These are phyloP conservation scores for Caloboletus firmus DNA, from an alignment of 1,284 basidiomycete genomes.

Conservation along the genomic window DNA sequence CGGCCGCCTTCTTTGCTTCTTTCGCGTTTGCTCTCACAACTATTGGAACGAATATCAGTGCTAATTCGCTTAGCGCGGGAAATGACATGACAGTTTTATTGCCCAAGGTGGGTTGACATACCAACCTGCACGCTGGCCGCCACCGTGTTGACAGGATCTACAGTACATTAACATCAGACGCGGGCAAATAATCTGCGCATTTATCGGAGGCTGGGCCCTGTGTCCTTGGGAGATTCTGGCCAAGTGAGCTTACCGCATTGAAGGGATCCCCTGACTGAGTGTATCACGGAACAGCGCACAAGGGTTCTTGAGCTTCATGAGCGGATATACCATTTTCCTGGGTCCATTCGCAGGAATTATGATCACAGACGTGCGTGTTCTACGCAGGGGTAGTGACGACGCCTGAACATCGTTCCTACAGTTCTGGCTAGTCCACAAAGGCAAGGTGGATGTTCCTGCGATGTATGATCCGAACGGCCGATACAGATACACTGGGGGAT, in stretches of 20 bases:
- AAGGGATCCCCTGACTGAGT: background rate
- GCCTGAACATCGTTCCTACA: slow-evolving; percentile 24
- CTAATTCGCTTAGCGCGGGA: slow-evolving; percentile 62
- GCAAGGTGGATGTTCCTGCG: slow-evolving; percentile 67
- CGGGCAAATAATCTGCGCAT: slow-evolving; percentile 62
- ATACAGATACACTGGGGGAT: slow-evolving; percentile 63
- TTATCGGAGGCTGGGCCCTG: slow-evolving; percentile 58
- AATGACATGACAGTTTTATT: slow-evolving; percentile 63
- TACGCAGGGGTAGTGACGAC: background rate
- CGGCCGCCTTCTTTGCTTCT: slow-evolving; percentile 66
- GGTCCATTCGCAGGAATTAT: slow-evolving; percentile 74
- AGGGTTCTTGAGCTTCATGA: slow-evolving; percentile 59
- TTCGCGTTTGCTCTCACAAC: slow-evolving; percentile 61
- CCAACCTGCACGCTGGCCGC: background rate
- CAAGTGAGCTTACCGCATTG: slow-evolving; percentile 31
- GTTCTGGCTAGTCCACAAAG: slow-evolving; percentile 69
- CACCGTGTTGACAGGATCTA: background rate
- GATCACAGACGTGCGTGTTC: slow-evolving; percentile 60
- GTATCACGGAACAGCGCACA: slow-evolving; percentile 38
- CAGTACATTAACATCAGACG: slow-evolving; percentile 54
- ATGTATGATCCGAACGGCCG: slow-evolving; percentile 71
- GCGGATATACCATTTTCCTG: slow-evolving; percentile 70
- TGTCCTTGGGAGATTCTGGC: slow-evolving; percentile 59
- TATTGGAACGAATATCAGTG: slow-evolving; percentile 66
- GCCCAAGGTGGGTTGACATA: slow-evolving; percentile 34